Evolutionary conservation across 805 yeast species (phyloP).

Genomic region (Wickerhamomyces silvicola): DNA sequence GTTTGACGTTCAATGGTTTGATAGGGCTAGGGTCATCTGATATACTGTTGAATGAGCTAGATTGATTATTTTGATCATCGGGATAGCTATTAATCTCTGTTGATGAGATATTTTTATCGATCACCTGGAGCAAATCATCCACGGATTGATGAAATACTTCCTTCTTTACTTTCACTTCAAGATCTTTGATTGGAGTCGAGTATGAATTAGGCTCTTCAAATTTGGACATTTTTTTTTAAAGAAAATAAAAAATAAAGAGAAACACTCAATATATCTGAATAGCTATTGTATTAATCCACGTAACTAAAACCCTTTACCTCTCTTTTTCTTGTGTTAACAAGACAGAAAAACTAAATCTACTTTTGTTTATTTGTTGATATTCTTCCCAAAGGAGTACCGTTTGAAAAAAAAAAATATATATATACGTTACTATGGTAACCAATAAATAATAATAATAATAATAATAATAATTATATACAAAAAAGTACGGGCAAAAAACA

Average conservation of each 20-base stretch:
- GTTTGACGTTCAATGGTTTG: constrained; percentile 22
- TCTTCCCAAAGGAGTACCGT: constrained; percentile 1
- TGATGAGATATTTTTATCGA: constrained; percentile 20
- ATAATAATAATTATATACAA: background rate
- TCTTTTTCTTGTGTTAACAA: too few species aligned
- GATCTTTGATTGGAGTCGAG: constrained; percentile 17
- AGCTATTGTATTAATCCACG: too few species aligned
- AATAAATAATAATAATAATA: background rate
- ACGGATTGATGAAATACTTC: too few species aligned
- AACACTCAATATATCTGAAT: too few species aligned
- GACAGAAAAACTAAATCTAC: too few species aligned
- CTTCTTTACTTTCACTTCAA: constrained; percentile 4
- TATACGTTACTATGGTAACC: too few species aligned
- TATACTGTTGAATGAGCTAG: constrained; percentile 11
- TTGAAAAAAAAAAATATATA: background rate
- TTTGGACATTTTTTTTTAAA: too few species aligned
- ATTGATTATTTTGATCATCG: constrained; percentile 4
- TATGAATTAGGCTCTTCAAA: constrained; percentile 7
- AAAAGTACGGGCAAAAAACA: background rate
- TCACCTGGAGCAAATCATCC: constrained; percentile 30
- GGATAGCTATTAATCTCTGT: constrained; percentile 7
- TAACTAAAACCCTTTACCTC: too few species aligned
- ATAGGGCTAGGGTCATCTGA: constrained; percentile 19
- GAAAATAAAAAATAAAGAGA: too few species aligned
- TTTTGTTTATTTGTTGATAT: constrained; percentile 2